Base-by-base conservation (phyloP, 23 red algal genomes). In the Gracilaria gracilis region DNA sequence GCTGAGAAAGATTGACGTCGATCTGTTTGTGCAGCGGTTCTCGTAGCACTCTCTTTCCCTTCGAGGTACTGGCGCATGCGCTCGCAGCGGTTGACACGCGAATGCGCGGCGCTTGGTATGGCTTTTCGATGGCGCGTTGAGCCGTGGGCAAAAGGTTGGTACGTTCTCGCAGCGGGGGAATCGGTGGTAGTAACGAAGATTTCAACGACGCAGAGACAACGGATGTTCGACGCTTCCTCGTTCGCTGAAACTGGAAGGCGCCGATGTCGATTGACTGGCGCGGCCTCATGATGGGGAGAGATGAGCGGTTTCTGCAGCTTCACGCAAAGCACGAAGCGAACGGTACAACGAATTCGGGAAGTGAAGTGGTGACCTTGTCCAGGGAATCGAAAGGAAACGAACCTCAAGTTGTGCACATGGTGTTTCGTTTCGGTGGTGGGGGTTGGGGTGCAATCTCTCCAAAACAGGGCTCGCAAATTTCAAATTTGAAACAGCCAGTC, bases 201-300 rank as follows among this genome's bases (percentile, higher is more conserved):
- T 77, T 77, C 1, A 31, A 4, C 17, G 72, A 77, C 23, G 72
- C 12, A 21, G 72, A 34, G 31, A 77, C 20, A 7, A 28, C n/a
- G n/a, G 72, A 77, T 33, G 46, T 25, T 34, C 72, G 72, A 31
- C 72, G 72, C 39, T 77, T 77, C 14, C 9, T 77, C 19, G 72
- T 50, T 24, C 72, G 38, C 42, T 25, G 39, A 77, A 49, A 77
- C 8, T 77, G 72, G 34, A 77, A 77, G 72, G 72, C 42, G 46
- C 72, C 72, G 42, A 77, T 48, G 72, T 77, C 72, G 23, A 77
- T 77, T 33, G 72, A 77, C 72, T 77, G 72, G 23, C 72, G 38
- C 0, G 72, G 72, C 72, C 42, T 77, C 72, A 77, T 77, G 40
- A 13, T 64, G 24, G 59, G 51, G 51, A 19, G 51, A 55, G 42